Evolutionary conservation across 371 early-diverging fungal species (phyloP).

Genomic region (Dentiscutata heterogama): DNA sequence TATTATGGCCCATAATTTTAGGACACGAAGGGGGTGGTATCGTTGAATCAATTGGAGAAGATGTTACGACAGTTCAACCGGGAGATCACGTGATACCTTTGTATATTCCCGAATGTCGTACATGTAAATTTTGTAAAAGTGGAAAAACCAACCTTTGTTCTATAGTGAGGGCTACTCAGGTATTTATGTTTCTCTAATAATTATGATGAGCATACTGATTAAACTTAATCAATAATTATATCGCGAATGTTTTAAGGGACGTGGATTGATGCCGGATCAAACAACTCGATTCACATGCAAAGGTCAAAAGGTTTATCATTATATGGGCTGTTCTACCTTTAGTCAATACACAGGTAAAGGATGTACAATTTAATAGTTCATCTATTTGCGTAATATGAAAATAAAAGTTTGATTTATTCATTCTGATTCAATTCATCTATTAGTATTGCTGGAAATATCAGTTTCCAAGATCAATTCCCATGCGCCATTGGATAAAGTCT

Average conservation of each 20-base stretch:
- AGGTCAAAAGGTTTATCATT: slow-evolving; percentile 90
- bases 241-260: slow-evolving; percentile 62
- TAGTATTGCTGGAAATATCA: slow-evolving; percentile 90
- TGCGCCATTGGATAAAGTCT: slow-evolving; percentile 87
- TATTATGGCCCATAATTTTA: slow-evolving; percentile 88
- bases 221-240: too few relatives aligned
- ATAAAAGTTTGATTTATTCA: neutral
- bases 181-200: slow-evolving; percentile 46
- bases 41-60: slow-evolving; percentile 97
- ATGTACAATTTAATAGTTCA: neutral
- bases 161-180: slow-evolving; percentile 90
- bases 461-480: slow-evolving; percentile 86
- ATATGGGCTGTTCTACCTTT: slow-evolving; percentile 97
- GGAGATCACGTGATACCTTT: slow-evolving; percentile 98
- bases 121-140: slow-evolving; percentile 96
- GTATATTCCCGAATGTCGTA: slow-evolving; percentile 92
- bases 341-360: slow-evolving; percentile 87
- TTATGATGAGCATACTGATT: neutral
- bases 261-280: slow-evolving; percentile 95
- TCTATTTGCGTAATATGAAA: slow-evolving; percentile 1
- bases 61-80: slow-evolving; percentile 87
- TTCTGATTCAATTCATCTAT: neutral
- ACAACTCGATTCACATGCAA: slow-evolving; percentile 94
- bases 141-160: slow-evolving; percentile 97
- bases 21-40: slow-evolving; percentile 97